Evolutionary conservation across 2,329 filamentous ascomycete genomes (phyloP).

Genomic region (Triangularia setosa): DNA sequence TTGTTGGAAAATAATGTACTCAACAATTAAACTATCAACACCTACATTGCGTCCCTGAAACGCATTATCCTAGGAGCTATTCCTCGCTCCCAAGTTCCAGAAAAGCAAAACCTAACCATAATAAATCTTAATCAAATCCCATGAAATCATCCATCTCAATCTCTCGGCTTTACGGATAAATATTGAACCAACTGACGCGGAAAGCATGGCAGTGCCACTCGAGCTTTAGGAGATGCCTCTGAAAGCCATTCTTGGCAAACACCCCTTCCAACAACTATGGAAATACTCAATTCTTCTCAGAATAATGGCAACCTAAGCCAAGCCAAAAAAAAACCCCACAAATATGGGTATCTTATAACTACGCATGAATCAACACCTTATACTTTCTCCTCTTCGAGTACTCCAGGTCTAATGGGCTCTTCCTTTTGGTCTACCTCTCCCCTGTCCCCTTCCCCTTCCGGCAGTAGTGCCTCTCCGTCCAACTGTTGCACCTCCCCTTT

Average conservation of each 20-base stretch:
- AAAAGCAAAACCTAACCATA: not conserved
- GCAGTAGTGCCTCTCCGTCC: constrained; percentile 9
- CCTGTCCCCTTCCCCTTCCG: constrained; percentile 1
- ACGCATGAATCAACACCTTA: not conserved
- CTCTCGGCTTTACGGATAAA: too few relatives aligned
- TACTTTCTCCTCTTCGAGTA: not conserved
- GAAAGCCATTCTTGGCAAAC: too few relatives aligned
- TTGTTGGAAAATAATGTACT: too few relatives aligned
- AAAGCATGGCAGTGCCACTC: too few relatives aligned
- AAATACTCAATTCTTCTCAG: too few relatives aligned
- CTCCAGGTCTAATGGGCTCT: not conserved
- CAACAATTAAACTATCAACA: not conserved
- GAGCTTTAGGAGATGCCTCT: too few relatives aligned
- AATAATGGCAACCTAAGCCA: too few relatives aligned
- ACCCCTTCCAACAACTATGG: too few relatives aligned
- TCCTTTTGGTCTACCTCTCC: not conserved
- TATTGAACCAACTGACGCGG: too few relatives aligned
- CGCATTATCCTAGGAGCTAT: not conserved
- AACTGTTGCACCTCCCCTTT: constrained; percentile 10
- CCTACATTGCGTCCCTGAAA: not conserved
- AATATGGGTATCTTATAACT: constrained; percentile 1
- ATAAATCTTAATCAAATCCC: not conserved
- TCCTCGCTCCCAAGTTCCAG: not conserved
- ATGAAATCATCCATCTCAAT: too few relatives aligned
- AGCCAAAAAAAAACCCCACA: not conserved